Base-by-base conservation (phyloP, 208 protist genomes). In the Herpetomonas muscarum region DNA sequence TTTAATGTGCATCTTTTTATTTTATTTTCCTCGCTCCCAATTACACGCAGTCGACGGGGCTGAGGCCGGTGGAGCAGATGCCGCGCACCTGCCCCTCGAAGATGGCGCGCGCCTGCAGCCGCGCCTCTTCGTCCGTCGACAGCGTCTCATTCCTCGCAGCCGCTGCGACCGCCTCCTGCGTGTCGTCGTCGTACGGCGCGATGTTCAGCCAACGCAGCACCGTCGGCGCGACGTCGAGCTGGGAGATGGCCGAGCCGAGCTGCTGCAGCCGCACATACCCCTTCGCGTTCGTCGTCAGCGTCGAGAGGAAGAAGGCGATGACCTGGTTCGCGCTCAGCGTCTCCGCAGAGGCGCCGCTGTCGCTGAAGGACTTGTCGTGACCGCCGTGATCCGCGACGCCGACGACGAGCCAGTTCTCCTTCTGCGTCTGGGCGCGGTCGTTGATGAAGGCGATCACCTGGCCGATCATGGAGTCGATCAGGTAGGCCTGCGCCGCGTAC, bases 351-450 rank as follows among this genome's bases (percentile, higher is more conserved):
- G 53, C 29, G 7, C 52, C 37, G 19, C 47, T 63, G 4, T 37
- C 26, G 15, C 36, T 60, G 70, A 70, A 76, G 41, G 36, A 63
- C 75, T 88, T 87, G 17, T 44, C 80, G 39, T 22, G 52, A 32
- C 78, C 85, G 39, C 85, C 85, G 67, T 89, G 80, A 39, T 85
- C 66, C 32, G 69, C 67, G 31, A 78, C 62, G n/a, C 71, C 74
- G n/a, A 92, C 28, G 12, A 92, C 60, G 22, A 92, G 77, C 81
- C 85, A 92, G 51, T 89, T 92, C 66, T 92, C 85, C 42, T 86
- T 83, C 60, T 79, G 61, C 25, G 67, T 53, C 17, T 55, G 47
- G 3, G 71, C 66, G 32, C 81, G 80, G 55, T 84, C 70, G n/a
- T 64, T 60, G 13, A 92, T 30, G 49, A 80, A 73, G 61, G 72